phyloP scores from a whole-genome alignment of 805 yeast species.

The Wickerhamomyces chambardii region DNA sequence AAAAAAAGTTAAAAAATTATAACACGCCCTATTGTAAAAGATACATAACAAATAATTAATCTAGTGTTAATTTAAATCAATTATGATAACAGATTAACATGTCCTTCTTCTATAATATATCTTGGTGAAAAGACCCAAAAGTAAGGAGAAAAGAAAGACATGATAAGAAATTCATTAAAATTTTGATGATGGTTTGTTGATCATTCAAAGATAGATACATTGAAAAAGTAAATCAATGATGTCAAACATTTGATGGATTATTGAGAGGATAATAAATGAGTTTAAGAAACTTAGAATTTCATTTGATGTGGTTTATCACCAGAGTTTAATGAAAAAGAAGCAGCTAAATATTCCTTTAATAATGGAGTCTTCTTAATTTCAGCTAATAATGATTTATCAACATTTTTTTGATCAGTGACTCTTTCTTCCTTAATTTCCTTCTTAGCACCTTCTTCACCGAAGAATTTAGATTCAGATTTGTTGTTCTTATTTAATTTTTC shows the following conservation, averaged over 20 bases:
- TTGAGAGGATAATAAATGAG: not conserved
- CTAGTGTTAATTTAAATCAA: too few relatives aligned
- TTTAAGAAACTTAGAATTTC: conserved; percentile 62
- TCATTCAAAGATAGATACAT: too few relatives aligned
- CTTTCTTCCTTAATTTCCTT: conserved; percentile 91
- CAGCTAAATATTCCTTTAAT: conserved; percentile 91
- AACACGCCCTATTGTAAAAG: too few relatives aligned
- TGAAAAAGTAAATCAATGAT: too few relatives aligned
- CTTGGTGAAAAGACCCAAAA: too few relatives aligned
- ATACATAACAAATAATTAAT: too few relatives aligned
- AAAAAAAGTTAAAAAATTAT: too few relatives aligned
- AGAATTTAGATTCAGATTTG: conserved; percentile 90
- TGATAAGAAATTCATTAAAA: not conserved
- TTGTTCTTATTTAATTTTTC: conserved; percentile 78
- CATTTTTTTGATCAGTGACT: conserved; percentile 92
- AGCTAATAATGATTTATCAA: conserved; percentile 86
- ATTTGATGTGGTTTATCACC: conserved; percentile 98
- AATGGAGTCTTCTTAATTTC: conserved; percentile 97
- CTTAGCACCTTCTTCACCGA: conserved; percentile 63
- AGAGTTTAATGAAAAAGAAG: conserved; percentile 93
- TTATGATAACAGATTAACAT: too few relatives aligned
- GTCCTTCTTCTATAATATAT: too few relatives aligned
- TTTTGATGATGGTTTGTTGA: not conserved
- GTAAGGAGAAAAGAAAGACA: too few relatives aligned
- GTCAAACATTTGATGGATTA: not conserved